phyloP scores from a whole-genome alignment of 2,329 filamentous ascomycete genomes.

The Verticillium alfalfae region DNA sequence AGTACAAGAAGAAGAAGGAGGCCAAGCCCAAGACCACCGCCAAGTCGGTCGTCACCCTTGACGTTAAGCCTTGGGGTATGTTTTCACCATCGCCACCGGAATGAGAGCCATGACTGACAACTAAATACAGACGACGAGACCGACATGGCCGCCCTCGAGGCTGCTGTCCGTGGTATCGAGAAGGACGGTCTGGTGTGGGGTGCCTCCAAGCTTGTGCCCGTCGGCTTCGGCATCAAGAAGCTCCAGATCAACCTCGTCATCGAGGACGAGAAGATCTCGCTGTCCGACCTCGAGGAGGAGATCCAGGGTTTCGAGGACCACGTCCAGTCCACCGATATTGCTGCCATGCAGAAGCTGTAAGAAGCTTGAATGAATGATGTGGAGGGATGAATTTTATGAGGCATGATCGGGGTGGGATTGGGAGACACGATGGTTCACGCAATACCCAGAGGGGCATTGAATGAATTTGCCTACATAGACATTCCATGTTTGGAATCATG shows the following conservation, averaged over 20 bases:
- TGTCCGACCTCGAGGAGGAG: conserved; percentile 79
- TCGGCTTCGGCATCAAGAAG: conserved; percentile 99
- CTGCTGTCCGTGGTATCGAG: conserved; percentile 74
- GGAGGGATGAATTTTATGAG: conserved; percentile 20
- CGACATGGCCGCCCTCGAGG: conserved; percentile 78
- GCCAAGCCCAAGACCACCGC: conserved; percentile 85
- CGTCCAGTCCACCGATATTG: conserved; percentile 88
- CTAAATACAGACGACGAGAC: conserved; percentile 74
- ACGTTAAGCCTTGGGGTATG: conserved; percentile 99
- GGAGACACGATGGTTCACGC: conserved; percentile 3
- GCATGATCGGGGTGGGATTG: conserved; percentile 17
- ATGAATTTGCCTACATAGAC: conserved; percentile 7
- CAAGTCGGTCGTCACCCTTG: conserved; percentile 93
- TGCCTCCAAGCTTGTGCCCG: conserved; percentile 78
- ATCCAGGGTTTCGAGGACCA: conserved; percentile 84
- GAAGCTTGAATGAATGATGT: conserved; percentile 5
- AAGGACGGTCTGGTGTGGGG: conserved; percentile 96
- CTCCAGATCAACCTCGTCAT: conserved; percentile 97
- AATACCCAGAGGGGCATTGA: conserved; percentile 1
- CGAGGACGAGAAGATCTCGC: conserved; percentile 93
- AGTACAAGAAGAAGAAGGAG: conserved; percentile 97
- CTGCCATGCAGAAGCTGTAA: conserved; percentile 16
- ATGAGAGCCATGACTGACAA: conserved; percentile 12
- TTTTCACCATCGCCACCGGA: conserved; percentile 13
- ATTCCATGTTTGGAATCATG: background rate